Evolutionary conservation across 306 rosid genomes (phyloP), one percentile per base, ranked within the genome.

Genomic region (Prosopis cineraria): DNA sequence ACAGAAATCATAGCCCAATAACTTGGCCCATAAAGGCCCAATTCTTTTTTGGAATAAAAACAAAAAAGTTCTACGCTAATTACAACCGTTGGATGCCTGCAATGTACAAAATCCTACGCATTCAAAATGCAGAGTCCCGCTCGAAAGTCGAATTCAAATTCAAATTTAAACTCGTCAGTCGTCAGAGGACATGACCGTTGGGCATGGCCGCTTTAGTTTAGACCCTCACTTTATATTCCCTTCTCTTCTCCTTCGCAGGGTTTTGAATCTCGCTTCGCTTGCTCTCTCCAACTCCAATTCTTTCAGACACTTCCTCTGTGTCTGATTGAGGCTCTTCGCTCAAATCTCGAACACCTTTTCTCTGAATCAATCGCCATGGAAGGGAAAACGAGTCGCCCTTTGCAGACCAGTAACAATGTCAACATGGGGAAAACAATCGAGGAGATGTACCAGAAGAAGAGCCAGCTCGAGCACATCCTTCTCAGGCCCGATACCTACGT

Each of bases 401-500:
- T 95, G 10, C 96, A 95, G 65, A 68, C 82, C 79, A 88, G 93
- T 82, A 90, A 34, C 84, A 82, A 79, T 55, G 87, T 83, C 27
- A 94, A 94, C 84, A 77, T 86, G 31, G 88, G 75, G 24, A 89
- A 91, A 68, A 92, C 97, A 3, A 89, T 95, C 76, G 98, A 95
- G 20, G 93, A 92, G 43, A 84, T 91, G 93, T 95, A 93, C 87
- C 98, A 95, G 87, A 93, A 92, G 81, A 93, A 92, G 78, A 45
- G 93, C 3, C 98, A 95, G 91, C 97, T 95, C 6, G 98, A 95
- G 66, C 98, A 95, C 90, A 91, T 95, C 75, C 88, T 95, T 0
- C 98, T 95, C 77, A 89, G 98, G 1, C 98, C 98, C 0, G 98
- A 95, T 58, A 95, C 98, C 76, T 95, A 95, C 77, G 90, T 95